phyloP scores from a whole-genome alignment of 495 filamentous ascomycete species.

The Penicillium pancosmium region DNA sequence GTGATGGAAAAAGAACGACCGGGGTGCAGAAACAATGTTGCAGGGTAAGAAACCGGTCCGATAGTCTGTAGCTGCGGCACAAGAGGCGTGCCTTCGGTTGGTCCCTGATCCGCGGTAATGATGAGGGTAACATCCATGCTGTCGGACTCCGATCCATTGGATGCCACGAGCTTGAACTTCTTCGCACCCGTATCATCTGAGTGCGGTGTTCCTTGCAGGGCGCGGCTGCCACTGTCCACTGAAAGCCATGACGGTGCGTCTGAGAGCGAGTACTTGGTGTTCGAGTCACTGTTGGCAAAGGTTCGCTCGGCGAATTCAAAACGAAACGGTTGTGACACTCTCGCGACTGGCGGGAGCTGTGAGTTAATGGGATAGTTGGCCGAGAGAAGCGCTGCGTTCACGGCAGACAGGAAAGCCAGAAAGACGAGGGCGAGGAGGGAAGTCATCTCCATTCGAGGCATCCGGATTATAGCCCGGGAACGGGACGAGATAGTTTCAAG shows the following conservation, averaged over 20 bases:
- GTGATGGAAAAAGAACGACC: conserved; percentile 46
- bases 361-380: conserved; percentile 73
- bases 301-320: conserved; percentile 72
- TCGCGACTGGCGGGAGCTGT: conserved; percentile 75
- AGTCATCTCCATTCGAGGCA: conserved; percentile 33
- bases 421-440: conserved; percentile 29
- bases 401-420: conserved; percentile 36
- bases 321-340: conserved; percentile 61
- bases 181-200: conserved; percentile 56
- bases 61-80: conserved; percentile 48
- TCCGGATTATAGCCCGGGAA: conserved; percentile 16
- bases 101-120: conserved; percentile 57
- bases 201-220: conserved; percentile 66
- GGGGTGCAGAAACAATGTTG: conserved; percentile 49
- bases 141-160: conserved; percentile 58
- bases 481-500: conserved; percentile 12
- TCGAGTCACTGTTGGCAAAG: conserved; percentile 55
- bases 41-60: conserved; percentile 49
- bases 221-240: conserved; percentile 62
- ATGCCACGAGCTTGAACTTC: conserved; percentile 61
- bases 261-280: conserved; percentile 63
- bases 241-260: conserved; percentile 70
- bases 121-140: conserved; percentile 63
- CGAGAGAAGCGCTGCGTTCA: conserved; percentile 44
- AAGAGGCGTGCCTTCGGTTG: conserved; percentile 49